phyloP scores from a whole-genome alignment of 148 eudicot species.

The Salicornia ramosissima region DNA sequence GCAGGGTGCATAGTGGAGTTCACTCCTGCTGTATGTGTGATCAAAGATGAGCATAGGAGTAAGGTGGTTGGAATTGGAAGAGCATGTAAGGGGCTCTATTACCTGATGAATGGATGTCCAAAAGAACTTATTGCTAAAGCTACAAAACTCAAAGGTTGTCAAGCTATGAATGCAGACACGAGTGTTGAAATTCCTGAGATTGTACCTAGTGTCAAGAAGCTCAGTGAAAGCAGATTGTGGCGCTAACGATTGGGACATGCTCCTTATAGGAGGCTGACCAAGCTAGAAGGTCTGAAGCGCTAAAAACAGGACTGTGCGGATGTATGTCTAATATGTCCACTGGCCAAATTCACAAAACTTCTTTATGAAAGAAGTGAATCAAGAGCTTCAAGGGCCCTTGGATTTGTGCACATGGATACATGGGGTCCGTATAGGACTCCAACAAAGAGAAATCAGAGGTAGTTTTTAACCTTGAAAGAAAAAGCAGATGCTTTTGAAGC shows the following conservation, averaged over 20 bases:
- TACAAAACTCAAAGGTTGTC: too few species aligned
- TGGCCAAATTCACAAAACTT: neutral
- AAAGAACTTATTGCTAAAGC: too few species aligned
- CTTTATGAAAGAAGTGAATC: neutral
- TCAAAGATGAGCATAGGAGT: neutral
- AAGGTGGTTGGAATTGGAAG: too few species aligned
- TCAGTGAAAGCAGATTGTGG: neutral
- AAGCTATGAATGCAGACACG: too few species aligned
- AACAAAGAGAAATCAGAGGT: neutral
- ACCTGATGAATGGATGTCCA: neutral
- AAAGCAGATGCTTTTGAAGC: neutral
- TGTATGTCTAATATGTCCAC: neutral
- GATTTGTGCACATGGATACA: neutral
- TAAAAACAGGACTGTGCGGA: too few species aligned
- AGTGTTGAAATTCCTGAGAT: too few species aligned
- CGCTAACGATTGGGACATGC: constrained; percentile 2
- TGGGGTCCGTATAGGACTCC: neutral
- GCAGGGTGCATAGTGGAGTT: too few species aligned
- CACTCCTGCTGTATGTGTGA: neutral
- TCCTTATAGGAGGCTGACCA: neutral
- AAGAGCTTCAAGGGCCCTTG: neutral
- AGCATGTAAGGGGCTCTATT: too few species aligned
- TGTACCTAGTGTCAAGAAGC: too few species aligned
- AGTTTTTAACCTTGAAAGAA: neutral
- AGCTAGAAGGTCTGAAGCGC: neutral